Evolutionary conservation across 2,329 filamentous ascomycete species (phyloP).

Genomic region (Beauveria scarabaeidicola): DNA sequence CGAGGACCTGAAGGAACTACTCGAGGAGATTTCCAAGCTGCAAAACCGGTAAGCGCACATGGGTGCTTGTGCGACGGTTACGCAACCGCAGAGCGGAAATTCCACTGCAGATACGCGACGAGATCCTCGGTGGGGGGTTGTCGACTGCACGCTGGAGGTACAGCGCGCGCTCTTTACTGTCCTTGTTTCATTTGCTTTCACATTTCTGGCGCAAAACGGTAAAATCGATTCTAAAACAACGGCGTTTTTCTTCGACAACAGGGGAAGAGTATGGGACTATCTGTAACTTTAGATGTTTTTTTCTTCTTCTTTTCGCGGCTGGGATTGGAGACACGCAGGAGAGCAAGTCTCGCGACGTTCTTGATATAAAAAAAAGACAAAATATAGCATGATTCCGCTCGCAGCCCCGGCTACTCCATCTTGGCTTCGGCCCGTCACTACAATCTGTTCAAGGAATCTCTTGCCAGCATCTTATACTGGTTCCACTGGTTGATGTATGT

Average conservation of each 20-base stretch:
- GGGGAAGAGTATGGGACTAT: background rate
- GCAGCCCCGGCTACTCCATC: background rate
- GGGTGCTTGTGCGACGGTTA: background rate
- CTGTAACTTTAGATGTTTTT: background rate
- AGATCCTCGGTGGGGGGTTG: slow-evolving; percentile 9
- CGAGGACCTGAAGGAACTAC: slow-evolving; percentile 75
- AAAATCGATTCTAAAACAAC: slow-evolving; percentile 16
- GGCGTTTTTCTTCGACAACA: slow-evolving; percentile 10
- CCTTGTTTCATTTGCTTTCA: slow-evolving; percentile 12
- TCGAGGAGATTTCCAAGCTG: slow-evolving; percentile 86
- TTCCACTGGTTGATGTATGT: slow-evolving; percentile 31
- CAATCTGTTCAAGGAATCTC: background rate
- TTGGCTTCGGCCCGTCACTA: background rate
- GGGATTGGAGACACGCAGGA: background rate
- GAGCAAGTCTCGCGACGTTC: background rate
- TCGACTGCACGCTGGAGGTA: slow-evolving; percentile 2
- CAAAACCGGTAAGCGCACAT: slow-evolving; percentile 28
- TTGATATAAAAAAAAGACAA: background rate
- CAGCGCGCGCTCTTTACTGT: background rate
- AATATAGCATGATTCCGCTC: slow-evolving; percentile 1
- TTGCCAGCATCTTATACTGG: slow-evolving; percentile 20
- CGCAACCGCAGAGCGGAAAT: background rate
- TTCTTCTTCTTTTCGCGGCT: background rate
- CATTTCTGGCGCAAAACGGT: slow-evolving; percentile 24
- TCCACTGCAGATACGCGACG: background rate